phyloP scores from a whole-genome alignment of 73 alveolate genomes.

The Paramecium octaurelia region DNA sequence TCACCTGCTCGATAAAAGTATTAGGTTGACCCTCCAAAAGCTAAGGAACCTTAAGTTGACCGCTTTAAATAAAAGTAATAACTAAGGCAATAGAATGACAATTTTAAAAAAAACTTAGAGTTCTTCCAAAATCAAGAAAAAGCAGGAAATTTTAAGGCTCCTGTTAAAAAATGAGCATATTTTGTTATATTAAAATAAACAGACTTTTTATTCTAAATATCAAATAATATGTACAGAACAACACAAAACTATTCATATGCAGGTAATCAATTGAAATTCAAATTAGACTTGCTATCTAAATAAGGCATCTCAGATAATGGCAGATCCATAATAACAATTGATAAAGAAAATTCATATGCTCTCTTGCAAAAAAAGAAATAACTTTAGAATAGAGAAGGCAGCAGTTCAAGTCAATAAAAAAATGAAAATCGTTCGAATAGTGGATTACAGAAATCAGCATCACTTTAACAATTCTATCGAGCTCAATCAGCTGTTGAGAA shows the following conservation, averaged over 20 bases:
- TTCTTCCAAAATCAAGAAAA: background rate
- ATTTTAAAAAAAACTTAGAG: background rate
- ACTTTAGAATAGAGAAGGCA: background rate
- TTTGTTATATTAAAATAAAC: slow-evolving; percentile 23
- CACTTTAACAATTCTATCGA: background rate
- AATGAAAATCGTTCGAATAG: background rate
- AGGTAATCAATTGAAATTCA: background rate
- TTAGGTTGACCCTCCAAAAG: background rate
- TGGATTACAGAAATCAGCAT: background rate
- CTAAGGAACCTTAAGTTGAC: background rate
- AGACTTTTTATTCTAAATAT: slow-evolving; percentile 14
- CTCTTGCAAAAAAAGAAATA: background rate
- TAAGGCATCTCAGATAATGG: background rate
- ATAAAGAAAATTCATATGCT: slow-evolving; percentile 43
- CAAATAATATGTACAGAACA: background rate
- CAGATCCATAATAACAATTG: background rate
- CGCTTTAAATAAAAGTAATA: background rate
- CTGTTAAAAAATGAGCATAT: background rate
- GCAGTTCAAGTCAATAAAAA: background rate
- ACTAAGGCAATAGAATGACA: background rate
- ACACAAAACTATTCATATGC: background rate
- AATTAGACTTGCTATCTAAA: background rate
- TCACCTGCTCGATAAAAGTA: background rate
- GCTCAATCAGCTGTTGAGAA: slow-evolving; percentile 16
- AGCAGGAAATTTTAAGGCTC: background rate